Percentiles rank a stretch among this genome's conserved stretches.
Conservation (phyloP, 768 basidiomycete species). For the Crepidotus variabilis region DNA sequence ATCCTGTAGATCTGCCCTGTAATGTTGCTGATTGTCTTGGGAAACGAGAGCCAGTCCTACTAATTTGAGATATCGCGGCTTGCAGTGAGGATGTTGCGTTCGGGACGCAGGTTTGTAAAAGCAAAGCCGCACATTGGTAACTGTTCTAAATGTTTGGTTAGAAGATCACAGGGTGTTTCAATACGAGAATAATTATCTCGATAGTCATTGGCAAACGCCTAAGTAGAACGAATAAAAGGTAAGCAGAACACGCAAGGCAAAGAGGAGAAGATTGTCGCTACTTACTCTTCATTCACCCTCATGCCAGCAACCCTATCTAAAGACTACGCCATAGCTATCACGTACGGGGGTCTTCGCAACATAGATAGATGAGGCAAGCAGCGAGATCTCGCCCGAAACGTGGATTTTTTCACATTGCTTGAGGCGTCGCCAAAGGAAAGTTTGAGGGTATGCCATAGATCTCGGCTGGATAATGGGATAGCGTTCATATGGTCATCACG, state of each 20-base stretch:
- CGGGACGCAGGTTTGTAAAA: constrained; percentile 75
- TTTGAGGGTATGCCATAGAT: constrained; percentile 68
- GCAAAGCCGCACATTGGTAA: constrained; percentile 87
- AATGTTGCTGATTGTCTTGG: constrained; percentile 91
- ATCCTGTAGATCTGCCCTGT: constrained; percentile 98
- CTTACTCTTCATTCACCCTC: constrained; percentile 96
- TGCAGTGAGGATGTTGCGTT: constrained; percentile 82
- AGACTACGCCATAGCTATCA: constrained; percentile 86
- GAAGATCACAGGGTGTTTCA: constrained; percentile 92
- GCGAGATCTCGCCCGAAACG: constrained; percentile 80
- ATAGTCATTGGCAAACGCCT: constrained; percentile 99
- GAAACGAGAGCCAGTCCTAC: constrained; percentile 95
- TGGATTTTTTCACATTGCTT: constrained; percentile 46
- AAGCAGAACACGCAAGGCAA: constrained; percentile 15
- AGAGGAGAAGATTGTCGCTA: constrained; percentile 17
- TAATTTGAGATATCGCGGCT: constrained; percentile 90
- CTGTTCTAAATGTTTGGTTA: constrained; percentile 92
- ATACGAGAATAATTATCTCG: constrained; percentile 99
- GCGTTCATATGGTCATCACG: too few species aligned
- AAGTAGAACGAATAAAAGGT: constrained; percentile 14
- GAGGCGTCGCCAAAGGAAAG: constrained; percentile 70
- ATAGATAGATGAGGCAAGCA: constrained; percentile 90
- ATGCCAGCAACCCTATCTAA: constrained; percentile 98
- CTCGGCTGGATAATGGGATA: constrained; percentile 20
- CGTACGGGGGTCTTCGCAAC: constrained; percentile 95